These are phyloP conservation scores for Piedraia hortae DNA, from an alignment of 2,329 filamentous ascomycete genomes.

Conservation along the genomic window DNA sequence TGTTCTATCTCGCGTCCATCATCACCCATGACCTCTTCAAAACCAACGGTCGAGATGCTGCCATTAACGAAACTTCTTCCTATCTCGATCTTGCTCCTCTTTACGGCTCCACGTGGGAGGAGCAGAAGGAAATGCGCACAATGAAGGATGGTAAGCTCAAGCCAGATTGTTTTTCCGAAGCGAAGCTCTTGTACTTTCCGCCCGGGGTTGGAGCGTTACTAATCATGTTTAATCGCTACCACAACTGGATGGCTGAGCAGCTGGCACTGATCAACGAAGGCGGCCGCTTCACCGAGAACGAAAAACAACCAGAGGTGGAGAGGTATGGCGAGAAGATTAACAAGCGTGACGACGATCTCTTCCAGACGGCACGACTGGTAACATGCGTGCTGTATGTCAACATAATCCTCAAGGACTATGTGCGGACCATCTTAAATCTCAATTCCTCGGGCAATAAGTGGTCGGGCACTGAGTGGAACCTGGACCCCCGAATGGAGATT, in stretches of 20 bases:
- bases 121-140: constrained; percentile 37
- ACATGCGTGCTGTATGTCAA: constrained; percentile 27
- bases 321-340: constrained; percentile 12
- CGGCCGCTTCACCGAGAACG: constrained; percentile 39
- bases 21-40: constrained; percentile 34
- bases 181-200: constrained; percentile 36
- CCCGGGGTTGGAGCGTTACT: constrained; percentile 39
- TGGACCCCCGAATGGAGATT: constrained; percentile 17
- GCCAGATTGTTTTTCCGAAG: constrained; percentile 41
- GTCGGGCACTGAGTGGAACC: constrained; percentile 18
- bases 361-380: constrained; percentile 24
- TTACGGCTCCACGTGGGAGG: constrained; percentile 40
- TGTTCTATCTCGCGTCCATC: constrained; percentile 50
- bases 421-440: constrained; percentile 24
- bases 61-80: constrained; percentile 39
- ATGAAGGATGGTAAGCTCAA: constrained; percentile 40
- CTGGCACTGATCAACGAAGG: constrained; percentile 68
- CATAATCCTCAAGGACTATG: constrained; percentile 25
- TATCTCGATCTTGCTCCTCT: constrained; percentile 48
- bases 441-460: constrained; percentile 18
- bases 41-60: constrained; percentile 33
- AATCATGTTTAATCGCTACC: constrained; percentile 46
- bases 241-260: constrained; percentile 61
- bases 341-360: constrained; percentile 20
- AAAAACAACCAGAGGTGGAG: too few relatives aligned